Evolutionary conservation across 129 eudicot species (phyloP), one percentile per base, ranked within the genome.

Genomic region (Smallanthus sonchifolius): DNA sequence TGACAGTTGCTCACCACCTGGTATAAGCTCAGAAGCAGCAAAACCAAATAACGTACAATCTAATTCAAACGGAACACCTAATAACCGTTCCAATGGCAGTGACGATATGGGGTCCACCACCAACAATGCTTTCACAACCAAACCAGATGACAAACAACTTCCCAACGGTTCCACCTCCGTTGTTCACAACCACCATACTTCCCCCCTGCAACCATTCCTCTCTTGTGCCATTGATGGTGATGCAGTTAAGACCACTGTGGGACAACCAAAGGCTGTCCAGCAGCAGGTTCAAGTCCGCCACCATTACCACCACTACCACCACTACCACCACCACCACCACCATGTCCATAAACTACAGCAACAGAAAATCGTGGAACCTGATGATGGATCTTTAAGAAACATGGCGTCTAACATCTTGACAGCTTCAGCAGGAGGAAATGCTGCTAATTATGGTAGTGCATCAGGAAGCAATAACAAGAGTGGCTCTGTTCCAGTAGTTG

Each of bases 31-130:
- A 20, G 96, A 89, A 72, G 96, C 85, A 9, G 89, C 75, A 38
- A 89, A 89, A 71, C 73, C 68, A 1, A 84, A 79, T 60, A 74
- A 85, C 72, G 48, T 76, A 65, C 88, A 55, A 47, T 78, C 85
- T 55, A 84, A 75, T 74, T 80, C 89, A 49, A 79, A 77, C 14
- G 83, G 79, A 49, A 79, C 77, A 30, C 88, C 78, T 70, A 83
- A 82, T 59, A 87, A 81, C 52, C 77, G 65, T 43, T 86, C 87
- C 44, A 84, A 83, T 67, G 91, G 92, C 47, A 86, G 92, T 73
- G 86, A 86, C 5, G 92, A 89, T 61, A 86, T 86, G 96, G 96
- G 92, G 40, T 89, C 96, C 66, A 86, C 92, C 38, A 89, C 90
- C 47, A 79, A 86, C 66, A 80, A 83, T 36, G 82, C 76, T 36